phyloP scores from a whole-genome alignment of 306 rosid genomes.

The Rosa multiflora region DNA sequence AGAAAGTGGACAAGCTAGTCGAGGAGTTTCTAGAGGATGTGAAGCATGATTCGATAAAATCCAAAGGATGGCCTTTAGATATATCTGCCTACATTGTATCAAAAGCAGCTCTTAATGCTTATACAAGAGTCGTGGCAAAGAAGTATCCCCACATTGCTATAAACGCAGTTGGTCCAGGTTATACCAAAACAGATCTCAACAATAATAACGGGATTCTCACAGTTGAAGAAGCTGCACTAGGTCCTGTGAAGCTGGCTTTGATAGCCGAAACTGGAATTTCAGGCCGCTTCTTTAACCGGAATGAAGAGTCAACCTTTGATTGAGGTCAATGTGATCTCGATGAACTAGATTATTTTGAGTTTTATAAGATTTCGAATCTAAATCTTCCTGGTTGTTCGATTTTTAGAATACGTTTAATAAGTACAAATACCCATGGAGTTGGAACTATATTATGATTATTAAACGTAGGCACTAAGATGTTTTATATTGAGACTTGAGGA shows the following conservation, averaged over 20 bases:
- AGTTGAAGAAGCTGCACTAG: not conserved
- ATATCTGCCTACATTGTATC: constrained; percentile 17
- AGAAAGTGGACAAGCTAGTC: constrained; percentile 40
- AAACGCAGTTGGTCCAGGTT: constrained; percentile 45
- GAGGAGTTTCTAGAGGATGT: constrained; percentile 33
- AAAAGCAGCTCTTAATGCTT: constrained; percentile 21
- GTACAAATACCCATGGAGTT: too few species aligned
- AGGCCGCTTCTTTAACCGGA: not conserved
- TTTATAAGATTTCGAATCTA: too few species aligned
- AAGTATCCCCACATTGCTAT: constrained; percentile 25
- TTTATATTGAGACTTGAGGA: too few species aligned
- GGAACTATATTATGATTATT: too few species aligned
- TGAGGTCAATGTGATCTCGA: too few species aligned
- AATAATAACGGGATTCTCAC: not conserved
- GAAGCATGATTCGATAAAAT: constrained; percentile 37
- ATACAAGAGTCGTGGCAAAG: constrained; percentile 45
- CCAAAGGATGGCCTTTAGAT: constrained; percentile 41
- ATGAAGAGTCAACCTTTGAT: not conserved
- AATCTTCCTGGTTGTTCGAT: too few species aligned
- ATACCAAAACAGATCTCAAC: not conserved
- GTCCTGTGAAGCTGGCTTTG: not conserved
- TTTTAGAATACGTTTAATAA: too few species aligned
- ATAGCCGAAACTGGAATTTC: not conserved
- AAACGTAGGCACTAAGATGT: too few species aligned
- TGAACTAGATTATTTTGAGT: too few species aligned